Base-by-base conservation (phyloP, 148 eudicot species). In the Spergularia bocconei region DNA sequence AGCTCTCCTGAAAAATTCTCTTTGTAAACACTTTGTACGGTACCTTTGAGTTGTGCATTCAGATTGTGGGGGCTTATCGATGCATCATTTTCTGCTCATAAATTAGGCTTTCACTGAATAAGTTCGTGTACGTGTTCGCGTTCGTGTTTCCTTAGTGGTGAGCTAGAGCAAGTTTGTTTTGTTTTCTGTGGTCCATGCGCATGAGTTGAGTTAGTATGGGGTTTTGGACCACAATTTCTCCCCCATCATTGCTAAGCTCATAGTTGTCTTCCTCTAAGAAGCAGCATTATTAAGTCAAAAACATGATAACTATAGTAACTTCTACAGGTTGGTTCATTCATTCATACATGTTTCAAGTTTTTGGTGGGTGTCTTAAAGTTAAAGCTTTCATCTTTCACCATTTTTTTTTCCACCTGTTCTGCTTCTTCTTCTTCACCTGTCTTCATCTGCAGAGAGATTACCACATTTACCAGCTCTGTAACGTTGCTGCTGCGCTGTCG, bases 81-180 rank as follows among this genome's bases (percentile, higher is more conserved):
- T 1, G 48, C 48, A 75, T 75, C 68, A 63, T 53, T 71, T 67
- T 54, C 71, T 23, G 59, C 25, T 57, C 55, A 63, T 80, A 56
- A 80, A 62, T 59, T 47, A 57, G 68, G 29, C 50, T 80, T 75
- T 75, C 78, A 75, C 79, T 13, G 59, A 80, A 75, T 39, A 60
- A 63, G 78, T 60, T 62, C 63, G 44, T 51, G 70, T 74, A 68
- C 64, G 74, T 63, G 29, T 74, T 75, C 50, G 64, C 55, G 65
- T 79, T 54, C 47, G 38, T 73, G 81, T 79, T 74, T 79, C 74
- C 77, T 79, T 20, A 79, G 62, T 51, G 69, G 57, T 55, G 70
- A 47, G 52, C 54, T 79, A 2, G 36, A 29, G 36, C 4, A 29
- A 29, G 36, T 29, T 68, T 65, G 50, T 70, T 47, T 63, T 13